Percentiles rank a stretch among this genome's conserved stretches.
Conservation (phyloP, 1,284 basidiomycete genomes). For the Rhodotorula glutinis region DNA sequence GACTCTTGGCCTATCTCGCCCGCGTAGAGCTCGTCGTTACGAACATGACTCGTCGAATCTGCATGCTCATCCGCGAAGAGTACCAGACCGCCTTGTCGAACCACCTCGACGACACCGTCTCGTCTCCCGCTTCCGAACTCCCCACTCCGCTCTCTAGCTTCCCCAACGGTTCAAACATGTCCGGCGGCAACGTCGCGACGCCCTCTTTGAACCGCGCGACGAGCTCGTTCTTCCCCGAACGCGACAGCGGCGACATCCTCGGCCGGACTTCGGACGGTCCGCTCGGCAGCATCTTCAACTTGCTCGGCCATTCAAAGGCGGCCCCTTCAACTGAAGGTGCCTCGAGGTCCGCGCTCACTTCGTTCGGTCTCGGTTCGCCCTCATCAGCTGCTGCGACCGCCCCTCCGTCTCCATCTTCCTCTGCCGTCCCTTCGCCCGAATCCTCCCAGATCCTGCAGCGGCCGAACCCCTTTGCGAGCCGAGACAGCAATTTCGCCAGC, state of each 20-base stretch:
- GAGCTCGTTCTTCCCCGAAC: conserved; percentile 24
- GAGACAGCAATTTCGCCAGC: neutral
- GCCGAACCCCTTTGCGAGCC: conserved; percentile 8
- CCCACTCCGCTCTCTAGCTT: neutral
- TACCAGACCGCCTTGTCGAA: conserved; percentile 56
- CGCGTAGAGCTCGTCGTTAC: conserved; percentile 81
- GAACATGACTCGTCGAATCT: conserved; percentile 85
- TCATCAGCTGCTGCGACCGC: neutral
- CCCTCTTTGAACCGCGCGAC: conserved; percentile 19
- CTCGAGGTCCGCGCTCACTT: neutral
- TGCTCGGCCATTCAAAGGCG: conserved; percentile 35
- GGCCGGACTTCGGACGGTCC: conserved; percentile 16
- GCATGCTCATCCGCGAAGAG: conserved; percentile 91
- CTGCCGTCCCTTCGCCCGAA: conserved; percentile 10
- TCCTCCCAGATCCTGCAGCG: conserved; percentile 25
- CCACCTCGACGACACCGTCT: conserved; percentile 20
- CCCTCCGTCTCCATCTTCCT: conserved; percentile 7
- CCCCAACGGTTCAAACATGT: too few relatives aligned
- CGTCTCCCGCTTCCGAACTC: conserved; percentile 1
- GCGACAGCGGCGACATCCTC: conserved; percentile 9
- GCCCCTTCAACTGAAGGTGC: neutral
- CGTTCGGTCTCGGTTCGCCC: neutral
- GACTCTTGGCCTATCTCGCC: neutral
- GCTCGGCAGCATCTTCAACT: conserved; percentile 35
- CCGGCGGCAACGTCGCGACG: conserved; percentile 7